phyloP scores from a whole-genome alignment of 1,139 yeast species.

The Arxiozyma telluris region DNA sequence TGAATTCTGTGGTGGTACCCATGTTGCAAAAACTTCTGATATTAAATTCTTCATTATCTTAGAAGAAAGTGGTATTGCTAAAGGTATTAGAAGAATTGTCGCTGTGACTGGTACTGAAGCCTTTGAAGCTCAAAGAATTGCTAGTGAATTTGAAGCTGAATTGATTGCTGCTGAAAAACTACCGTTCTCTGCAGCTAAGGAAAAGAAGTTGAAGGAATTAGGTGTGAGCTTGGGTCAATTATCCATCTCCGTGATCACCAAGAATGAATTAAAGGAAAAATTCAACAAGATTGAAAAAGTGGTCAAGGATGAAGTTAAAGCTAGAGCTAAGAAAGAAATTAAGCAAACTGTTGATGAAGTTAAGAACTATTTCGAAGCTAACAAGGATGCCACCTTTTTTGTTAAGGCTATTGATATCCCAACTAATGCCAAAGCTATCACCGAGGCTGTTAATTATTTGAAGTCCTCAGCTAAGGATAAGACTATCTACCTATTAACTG shows the following conservation, averaged over 20 bases:
- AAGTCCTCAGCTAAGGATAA: conserved; percentile 71
- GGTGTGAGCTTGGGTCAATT: conserved; percentile 80
- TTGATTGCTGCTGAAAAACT: conserved; percentile 50
- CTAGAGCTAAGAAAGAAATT: conserved; percentile 78
- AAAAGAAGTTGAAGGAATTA: conserved; percentile 67
- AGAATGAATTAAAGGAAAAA: conserved; percentile 63
- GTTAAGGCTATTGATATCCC: conserved; percentile 61
- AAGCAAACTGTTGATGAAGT: conserved; percentile 78
- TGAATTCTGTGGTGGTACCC: conserved; percentile 99
- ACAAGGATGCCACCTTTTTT: conserved; percentile 43
- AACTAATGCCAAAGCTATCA: conserved; percentile 87
- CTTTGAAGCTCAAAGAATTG: conserved; percentile 76
- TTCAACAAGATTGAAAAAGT: conserved; percentile 76
- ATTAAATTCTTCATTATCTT: conserved; percentile 81
- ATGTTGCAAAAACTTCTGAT: conserved; percentile 84
- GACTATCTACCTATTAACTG: conserved; percentile 76
- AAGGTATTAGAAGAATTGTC: conserved; percentile 96
- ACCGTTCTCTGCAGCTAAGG: conserved; percentile 63
- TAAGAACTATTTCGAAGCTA: conserved; percentile 52
- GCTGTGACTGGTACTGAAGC: conserved; percentile 94
- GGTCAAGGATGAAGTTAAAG: conserved; percentile 78
- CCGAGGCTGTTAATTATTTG: conserved; percentile 81
- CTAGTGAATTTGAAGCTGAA: conserved; percentile 56
- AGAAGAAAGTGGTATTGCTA: conserved; percentile 97
- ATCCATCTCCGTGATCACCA: conserved; percentile 71